Evolutionary conservation across 495 filamentous ascomycete genomes (phyloP).

Genomic region (Staphylotrichum longicolle): DNA sequence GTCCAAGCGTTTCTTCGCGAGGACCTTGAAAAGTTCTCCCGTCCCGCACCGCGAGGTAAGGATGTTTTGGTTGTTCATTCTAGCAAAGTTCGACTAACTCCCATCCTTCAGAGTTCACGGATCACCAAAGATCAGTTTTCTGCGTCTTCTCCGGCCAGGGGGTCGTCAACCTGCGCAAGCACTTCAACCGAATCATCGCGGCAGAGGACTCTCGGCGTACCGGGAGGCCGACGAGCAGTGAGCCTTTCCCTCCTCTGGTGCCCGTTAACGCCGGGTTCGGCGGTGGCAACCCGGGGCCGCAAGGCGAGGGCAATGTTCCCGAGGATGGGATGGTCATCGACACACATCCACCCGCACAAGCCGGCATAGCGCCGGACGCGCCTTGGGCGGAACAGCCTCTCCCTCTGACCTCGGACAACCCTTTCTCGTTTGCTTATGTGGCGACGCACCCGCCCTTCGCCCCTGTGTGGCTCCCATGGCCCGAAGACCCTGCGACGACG

Average conservation of each 20-base stretch:
- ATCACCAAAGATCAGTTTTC: slow-evolving; percentile 90
- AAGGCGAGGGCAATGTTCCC: slow-evolving; percentile 44
- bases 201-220: slow-evolving; percentile 29
- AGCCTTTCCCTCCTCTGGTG: too few relatives aligned
- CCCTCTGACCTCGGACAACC: slow-evolving; percentile 2
- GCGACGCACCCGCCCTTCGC: slow-evolving; percentile 19
- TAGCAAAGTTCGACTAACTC: slow-evolving; percentile 27
- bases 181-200: slow-evolving; percentile 59
- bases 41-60: slow-evolving; percentile 74
- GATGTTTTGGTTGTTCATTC: not conserved
- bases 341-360: slow-evolving; percentile 20
- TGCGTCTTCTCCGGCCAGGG: slow-evolving; percentile 94
- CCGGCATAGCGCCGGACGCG: not conserved
- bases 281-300: slow-evolving; percentile 35
- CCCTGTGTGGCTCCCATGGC: not conserved
- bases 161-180: slow-evolving; percentile 71
- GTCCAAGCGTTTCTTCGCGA: slow-evolving; percentile 76
- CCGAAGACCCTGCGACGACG: not conserved
- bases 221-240: too few relatives aligned
- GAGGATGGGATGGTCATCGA: slow-evolving; percentile 46
- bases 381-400: too few relatives aligned
- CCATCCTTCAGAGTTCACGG: slow-evolving; percentile 73
- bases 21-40: slow-evolving; percentile 78
- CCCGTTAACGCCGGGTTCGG: slow-evolving; percentile 34
- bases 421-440: slow-evolving; percentile 22